Evolutionary conservation across 2,329 filamentous ascomycete genomes (phyloP).

Genomic region (Pestalotiopsis sp.): DNA sequence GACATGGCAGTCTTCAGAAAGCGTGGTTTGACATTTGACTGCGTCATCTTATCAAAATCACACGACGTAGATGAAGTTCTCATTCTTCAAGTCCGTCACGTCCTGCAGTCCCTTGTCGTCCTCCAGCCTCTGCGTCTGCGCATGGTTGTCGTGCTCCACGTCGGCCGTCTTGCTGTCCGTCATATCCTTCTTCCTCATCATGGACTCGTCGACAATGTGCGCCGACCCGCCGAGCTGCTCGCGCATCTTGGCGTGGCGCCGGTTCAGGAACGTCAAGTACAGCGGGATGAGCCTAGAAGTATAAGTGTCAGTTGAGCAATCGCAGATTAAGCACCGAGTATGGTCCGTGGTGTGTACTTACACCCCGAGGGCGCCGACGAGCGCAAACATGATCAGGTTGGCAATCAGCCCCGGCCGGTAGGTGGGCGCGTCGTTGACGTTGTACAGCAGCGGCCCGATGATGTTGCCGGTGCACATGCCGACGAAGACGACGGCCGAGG

Average conservation of each 20-base stretch:
- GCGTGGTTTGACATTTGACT: too few species aligned
- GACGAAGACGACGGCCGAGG: constrained; percentile 60
- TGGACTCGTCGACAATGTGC: constrained; percentile 45
- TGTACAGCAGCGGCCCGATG: constrained; percentile 64
- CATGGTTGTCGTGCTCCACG: constrained; percentile 32
- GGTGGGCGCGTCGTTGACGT: constrained; percentile 55
- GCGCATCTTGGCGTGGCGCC: constrained; percentile 40
- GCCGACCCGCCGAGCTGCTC: constrained; percentile 51
- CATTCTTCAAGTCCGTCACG: constrained; percentile 64
- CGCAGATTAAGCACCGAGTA: neutral
- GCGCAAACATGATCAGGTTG: constrained; percentile 60
- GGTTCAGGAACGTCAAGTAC: constrained; percentile 49
- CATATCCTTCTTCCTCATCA: constrained; percentile 34
- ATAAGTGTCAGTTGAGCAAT: neutral
- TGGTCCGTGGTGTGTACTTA: constrained; percentile 14
- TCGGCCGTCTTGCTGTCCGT: constrained; percentile 25
- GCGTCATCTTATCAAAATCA: neutral
- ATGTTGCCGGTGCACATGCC: constrained; percentile 64
- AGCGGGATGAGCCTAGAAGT: constrained; percentile 29
- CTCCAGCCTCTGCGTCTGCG: constrained; percentile 23
- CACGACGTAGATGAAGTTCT: constrained; percentile 60
- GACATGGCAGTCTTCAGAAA: too few species aligned
- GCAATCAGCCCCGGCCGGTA: constrained; percentile 59
- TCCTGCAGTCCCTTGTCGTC: constrained; percentile 56
- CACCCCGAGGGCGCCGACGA: constrained; percentile 48